Conservation (phyloP, 2,329 filamentous ascomycete genomes). For the Cladosporium colombiae region DNA sequence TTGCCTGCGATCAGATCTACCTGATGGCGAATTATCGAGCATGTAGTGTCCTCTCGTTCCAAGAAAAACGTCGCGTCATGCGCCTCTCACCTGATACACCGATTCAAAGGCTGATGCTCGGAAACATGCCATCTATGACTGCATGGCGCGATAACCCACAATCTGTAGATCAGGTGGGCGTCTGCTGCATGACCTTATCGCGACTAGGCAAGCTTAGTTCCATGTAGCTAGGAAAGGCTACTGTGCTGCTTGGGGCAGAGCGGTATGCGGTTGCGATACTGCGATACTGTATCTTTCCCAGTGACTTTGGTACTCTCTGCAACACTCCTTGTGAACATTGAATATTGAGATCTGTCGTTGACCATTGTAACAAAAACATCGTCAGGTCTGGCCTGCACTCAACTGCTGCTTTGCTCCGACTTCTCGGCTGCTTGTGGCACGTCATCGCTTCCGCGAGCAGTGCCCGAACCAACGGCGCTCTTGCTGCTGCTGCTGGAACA, state of each 20-base stretch:
- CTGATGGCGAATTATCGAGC: not conserved
- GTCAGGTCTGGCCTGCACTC: not conserved
- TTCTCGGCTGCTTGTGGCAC: not conserved
- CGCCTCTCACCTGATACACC: not conserved
- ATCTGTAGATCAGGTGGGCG: constrained; percentile 9
- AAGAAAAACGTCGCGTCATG: not conserved
- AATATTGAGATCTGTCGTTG: not conserved
- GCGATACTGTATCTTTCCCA: not conserved
- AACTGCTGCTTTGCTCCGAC: not conserved
- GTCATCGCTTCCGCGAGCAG: not conserved
- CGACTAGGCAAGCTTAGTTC: constrained; percentile 2
- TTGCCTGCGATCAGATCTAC: not conserved
- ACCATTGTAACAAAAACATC: not conserved
- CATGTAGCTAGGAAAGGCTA: constrained; percentile 4
- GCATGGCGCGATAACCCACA: constrained; percentile 5
- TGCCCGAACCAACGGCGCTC: not conserved
- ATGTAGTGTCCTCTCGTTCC: not conserved
- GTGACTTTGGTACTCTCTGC: not conserved
- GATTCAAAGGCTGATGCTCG: not conserved
- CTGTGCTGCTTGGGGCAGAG: not conserved
- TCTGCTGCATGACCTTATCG: constrained; percentile 14
- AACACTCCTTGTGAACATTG: not conserved
- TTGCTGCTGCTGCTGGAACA: not conserved
- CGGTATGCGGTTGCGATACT: constrained; percentile 6
- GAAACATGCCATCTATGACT: not conserved